These are phyloP conservation scores for Claviceps fusiformis DNA, from an alignment of 2,329 filamentous ascomycete genomes.

Conservation along the genomic window DNA sequence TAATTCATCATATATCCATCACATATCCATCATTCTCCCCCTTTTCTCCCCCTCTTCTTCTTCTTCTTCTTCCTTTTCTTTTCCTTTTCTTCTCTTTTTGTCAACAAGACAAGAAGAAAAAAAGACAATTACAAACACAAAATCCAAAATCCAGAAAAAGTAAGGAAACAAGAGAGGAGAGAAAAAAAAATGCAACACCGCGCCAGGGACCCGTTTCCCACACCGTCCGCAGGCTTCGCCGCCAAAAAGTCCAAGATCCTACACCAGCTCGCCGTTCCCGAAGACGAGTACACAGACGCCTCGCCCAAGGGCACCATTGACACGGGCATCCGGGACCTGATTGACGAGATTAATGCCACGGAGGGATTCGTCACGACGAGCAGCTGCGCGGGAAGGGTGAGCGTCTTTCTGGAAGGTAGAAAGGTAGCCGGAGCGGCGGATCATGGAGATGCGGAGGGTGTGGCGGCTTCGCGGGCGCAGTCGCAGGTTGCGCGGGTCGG, in stretches of 20 bases:
- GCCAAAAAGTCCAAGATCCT: conserved; percentile 62
- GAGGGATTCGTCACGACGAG: conserved; percentile 80
- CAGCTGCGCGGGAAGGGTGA: conserved; percentile 78
- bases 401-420: conserved; percentile 73
- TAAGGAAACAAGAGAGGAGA: background rate
- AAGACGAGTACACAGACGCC: conserved; percentile 61
- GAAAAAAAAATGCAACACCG: conserved; percentile 13
- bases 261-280: conserved; percentile 52
- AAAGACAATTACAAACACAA: background rate
- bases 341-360: conserved; percentile 61
- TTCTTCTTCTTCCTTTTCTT: background rate
- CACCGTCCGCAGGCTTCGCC: conserved; percentile 30
- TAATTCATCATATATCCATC: too few species aligned
- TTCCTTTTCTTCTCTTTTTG: background rate
- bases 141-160: too few species aligned
- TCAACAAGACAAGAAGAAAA: background rate
- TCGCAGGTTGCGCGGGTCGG: conserved; percentile 47
- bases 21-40: too few species aligned
- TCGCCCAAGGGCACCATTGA: conserved; percentile 87
- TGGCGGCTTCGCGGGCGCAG: background rate
- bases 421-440: conserved; percentile 20
- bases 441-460: background rate
- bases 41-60: background rate
- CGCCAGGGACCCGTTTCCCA: conserved; percentile 10
- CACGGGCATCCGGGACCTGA: conserved; percentile 60